phyloP scores from a whole-genome alignment of 495 filamentous ascomycete species.

The Aspergillus heteromorphus region DNA sequence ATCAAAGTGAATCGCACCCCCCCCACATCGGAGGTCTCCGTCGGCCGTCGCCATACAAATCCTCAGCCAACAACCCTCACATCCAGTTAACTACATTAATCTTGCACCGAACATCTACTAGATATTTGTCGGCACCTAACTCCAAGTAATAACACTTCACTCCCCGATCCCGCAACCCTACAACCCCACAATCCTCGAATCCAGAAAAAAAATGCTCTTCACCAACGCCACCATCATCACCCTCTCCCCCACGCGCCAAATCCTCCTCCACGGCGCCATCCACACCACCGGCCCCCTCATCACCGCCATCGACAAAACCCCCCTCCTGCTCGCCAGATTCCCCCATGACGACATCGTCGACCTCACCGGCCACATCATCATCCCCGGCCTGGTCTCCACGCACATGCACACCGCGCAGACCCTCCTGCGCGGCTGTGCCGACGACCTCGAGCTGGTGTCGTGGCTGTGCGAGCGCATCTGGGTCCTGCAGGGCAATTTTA shows the following conservation, averaged over 20 bases:
- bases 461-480: slow-evolving; percentile 47
- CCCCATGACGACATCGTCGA: slow-evolving; percentile 26
- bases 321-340: slow-evolving; percentile 17
- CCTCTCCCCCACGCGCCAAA: slow-evolving; percentile 34
- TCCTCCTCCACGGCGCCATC: slow-evolving; percentile 43
- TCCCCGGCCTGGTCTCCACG: slow-evolving; percentile 45
- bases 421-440: slow-evolving; percentile 42
- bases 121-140: too few species aligned
- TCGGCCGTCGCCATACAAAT: neutral
- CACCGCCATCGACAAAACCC: slow-evolving; percentile 37
- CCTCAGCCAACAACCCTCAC: neutral
- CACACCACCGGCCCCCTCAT: slow-evolving; percentile 32
- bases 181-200: neutral
- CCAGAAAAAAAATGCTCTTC: slow-evolving; percentile 22
- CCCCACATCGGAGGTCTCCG: slow-evolving; percentile 4
- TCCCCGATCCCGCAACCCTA: neutral
- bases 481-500: slow-evolving; percentile 44
- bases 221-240: slow-evolving; percentile 43
- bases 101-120: too few species aligned
- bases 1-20: too few species aligned
- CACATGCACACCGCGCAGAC: slow-evolving; percentile 49
- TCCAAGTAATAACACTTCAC: neutral
- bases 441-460: slow-evolving; percentile 40
- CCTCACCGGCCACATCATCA: slow-evolving; percentile 37
- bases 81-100: too few species aligned